These are phyloP conservation scores for Paracorniculantispora psalliotae DNA, from an alignment of 2,329 filamentous ascomycete species.

Conservation along the genomic window DNA sequence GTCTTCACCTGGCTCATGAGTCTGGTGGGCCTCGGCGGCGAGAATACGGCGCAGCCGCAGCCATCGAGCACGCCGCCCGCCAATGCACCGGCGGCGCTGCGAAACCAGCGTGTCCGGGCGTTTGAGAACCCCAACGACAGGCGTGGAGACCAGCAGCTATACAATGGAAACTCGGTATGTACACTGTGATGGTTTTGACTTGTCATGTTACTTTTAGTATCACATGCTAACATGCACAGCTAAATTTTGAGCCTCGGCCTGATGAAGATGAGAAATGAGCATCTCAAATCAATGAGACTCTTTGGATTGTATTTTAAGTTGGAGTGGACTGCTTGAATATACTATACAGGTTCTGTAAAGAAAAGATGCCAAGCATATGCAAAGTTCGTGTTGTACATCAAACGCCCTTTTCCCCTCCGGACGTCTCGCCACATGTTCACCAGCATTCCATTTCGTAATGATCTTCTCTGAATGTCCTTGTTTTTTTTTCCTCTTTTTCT, in stretches of 20 bases:
- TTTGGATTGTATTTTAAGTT: conserved; percentile 1
- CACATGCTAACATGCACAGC: conserved; percentile 38
- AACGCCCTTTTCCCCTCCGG: not conserved
- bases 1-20: conserved; percentile 26
- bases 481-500: not conserved
- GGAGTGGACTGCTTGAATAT: conserved; percentile 15
- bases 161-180: conserved; percentile 85
- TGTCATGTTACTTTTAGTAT: too few relatives aligned
- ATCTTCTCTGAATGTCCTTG: not conserved
- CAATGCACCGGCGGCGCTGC: conserved; percentile 15
- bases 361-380: conserved; percentile 17
- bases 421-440: not conserved
- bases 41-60: not conserved
- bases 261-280: conserved; percentile 48
- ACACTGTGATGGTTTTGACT: not conserved
- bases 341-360: conserved; percentile 21
- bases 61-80: not conserved
- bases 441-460: not conserved
- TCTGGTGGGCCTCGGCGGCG: conserved; percentile 23
- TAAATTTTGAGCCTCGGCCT: conserved; percentile 64
- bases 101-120: conserved; percentile 19
- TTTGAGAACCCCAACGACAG: conserved; percentile 38
- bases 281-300: not conserved
- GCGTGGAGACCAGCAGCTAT: conserved; percentile 63
- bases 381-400: not conserved